Evolutionary conservation across 2,329 filamentous ascomycete genomes (phyloP), one percentile per base, ranked within the genome.

Genomic region (Zelopaecilomyces penicillatus): DNA sequence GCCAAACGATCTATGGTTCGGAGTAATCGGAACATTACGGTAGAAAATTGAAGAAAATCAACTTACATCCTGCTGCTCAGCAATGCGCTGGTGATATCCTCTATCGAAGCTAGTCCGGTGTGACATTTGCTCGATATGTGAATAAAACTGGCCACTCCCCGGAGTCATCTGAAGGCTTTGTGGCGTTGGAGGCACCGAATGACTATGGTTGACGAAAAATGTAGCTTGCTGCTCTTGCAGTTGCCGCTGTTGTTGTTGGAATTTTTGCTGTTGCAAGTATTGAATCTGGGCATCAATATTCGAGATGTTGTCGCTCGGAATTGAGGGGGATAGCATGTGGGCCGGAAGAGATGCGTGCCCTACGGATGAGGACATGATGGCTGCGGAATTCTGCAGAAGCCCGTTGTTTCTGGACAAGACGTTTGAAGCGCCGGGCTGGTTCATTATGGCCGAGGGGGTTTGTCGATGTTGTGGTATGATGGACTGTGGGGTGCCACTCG

Each of bases 101-200:
- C 55, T 54, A 48, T 89, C 83, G 53, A 82, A 82, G 55, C 84
- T 72, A 11, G 78, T 70, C 34, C 81, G 76, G 39, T 79, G 74
- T 59, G 55, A 62, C 41, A 63, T 62, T 43, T 73, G 70, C 44
- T 77, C 73, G 34, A 79, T 70, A 37, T 77, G 74, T 43, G 78
- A 62, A 58, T 82, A 88, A 52, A 72, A 81, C 45, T 78, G 76
- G 55, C 62, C 55, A 43, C 58, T 75, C 51, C 67, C 78, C 57
- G 69, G 76, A 61, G 84, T 81, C 65, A 91, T 78, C 57, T 91
- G 85, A 28, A 88, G 73, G 59, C 87, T 91, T 60, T 85, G 87
- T 0, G 87, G 87, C 10, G 87, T 93, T 3, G 85, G 85, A 5
- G 87, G 87, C 6, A 88, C 77, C 42, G 84, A 80, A 47, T 75